These are phyloP conservation scores for Seminavis robusta DNA, from an alignment of 108 stramenopile species.

Conservation along the genomic window DNA sequence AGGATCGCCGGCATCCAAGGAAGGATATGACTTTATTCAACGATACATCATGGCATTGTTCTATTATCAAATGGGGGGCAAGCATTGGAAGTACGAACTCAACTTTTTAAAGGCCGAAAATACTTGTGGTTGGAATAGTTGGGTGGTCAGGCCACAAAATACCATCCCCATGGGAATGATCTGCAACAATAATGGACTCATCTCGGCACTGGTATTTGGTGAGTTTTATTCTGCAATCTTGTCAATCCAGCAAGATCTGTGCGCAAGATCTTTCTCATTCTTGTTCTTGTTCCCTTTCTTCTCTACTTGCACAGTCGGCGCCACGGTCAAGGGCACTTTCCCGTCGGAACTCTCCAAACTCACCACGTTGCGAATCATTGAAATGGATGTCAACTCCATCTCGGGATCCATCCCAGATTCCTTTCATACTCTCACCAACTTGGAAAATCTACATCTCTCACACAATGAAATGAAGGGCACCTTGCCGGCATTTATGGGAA, in stretches of 20 bases:
- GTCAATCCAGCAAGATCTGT: neutral
- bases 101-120: conserved; percentile 11
- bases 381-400: conserved; percentile 33
- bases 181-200: conserved; percentile 14
- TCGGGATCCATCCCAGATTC: conserved; percentile 22
- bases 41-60: conserved; percentile 41
- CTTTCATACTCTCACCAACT: conserved; percentile 13
- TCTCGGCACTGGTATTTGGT: conserved; percentile 25
- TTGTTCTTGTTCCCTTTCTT: neutral
- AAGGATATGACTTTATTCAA: conserved; percentile 24
- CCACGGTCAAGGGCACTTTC: conserved; percentile 28
- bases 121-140: conserved; percentile 38
- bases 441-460: conserved; percentile 36
- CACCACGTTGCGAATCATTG: conserved; percentile 23
- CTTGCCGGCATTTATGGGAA: conserved; percentile 10
- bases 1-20: neutral
- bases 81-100: conserved; percentile 21
- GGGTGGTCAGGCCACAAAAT: conserved; percentile 10
- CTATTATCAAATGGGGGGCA: conserved; percentile 29
- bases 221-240: conserved; percentile 8
- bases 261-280: neutral
- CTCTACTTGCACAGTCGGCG: conserved; percentile 12
- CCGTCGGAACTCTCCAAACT: conserved; percentile 28
- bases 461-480: conserved; percentile 32
- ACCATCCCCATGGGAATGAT: conserved; percentile 20